phyloP scores from a whole-genome alignment of 2,329 filamentous ascomycete species.

The Talaromyces amestolkiae region DNA sequence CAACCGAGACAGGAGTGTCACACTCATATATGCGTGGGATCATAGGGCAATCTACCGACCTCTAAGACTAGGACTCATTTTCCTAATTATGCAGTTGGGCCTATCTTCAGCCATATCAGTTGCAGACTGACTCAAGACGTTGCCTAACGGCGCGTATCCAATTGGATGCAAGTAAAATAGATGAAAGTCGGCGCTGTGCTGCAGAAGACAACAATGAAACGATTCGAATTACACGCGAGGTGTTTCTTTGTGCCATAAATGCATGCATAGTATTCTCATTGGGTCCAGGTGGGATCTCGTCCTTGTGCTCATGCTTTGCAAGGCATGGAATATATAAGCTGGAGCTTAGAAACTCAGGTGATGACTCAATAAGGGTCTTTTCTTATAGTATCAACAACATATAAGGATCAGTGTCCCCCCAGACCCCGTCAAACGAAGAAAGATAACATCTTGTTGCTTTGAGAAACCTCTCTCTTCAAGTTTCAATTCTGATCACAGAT shows the following conservation, averaged over 20 bases:
- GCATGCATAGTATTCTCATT: not conserved
- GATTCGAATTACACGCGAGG: not conserved
- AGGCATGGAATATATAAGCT: not conserved
- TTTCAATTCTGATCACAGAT: not conserved
- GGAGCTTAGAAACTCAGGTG: not conserved
- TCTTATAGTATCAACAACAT: not conserved
- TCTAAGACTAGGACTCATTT: not conserved
- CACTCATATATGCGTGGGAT: not conserved
- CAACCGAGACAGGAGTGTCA: not conserved
- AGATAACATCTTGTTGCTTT: not conserved
- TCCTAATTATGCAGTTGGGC: not conserved
- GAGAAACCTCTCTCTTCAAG: not conserved
- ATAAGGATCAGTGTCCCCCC: not conserved
- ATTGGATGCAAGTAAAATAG: not conserved
- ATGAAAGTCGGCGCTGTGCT: not conserved
- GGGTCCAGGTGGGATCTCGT: not conserved
- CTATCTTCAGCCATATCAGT: not conserved
- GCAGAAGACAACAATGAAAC: not conserved
- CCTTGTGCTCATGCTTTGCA: not conserved
- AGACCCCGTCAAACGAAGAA: too few relatives aligned
- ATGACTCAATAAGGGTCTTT: not conserved
- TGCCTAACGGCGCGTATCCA: not conserved
- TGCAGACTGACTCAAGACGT: not conserved
- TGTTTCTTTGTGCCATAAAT: not conserved
- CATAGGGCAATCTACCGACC: not conserved